Evolutionary conservation across 306 rosid species (phyloP).

Genomic region (Rubus parviflorus): DNA sequence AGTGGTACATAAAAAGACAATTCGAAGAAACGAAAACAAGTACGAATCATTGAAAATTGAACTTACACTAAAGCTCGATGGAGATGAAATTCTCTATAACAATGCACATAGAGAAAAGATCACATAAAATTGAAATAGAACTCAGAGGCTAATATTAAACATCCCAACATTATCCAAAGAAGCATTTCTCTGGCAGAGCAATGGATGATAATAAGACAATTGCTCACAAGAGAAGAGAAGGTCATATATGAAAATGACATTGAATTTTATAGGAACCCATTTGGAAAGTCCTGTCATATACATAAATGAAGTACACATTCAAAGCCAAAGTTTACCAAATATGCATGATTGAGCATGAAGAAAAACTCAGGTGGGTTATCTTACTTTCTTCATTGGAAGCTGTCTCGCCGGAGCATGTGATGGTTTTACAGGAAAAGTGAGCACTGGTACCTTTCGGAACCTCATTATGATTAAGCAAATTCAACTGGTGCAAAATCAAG

Average conservation of each 20-base stretch:
- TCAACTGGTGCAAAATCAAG: conserved; percentile 43
- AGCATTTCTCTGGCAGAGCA: background rate
- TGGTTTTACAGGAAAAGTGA: conserved; percentile 35
- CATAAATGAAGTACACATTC: background rate
- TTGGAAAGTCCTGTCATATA: background rate
- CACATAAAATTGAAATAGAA: background rate
- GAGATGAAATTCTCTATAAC: background rate
- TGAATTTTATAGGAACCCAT: conserved; percentile 4
- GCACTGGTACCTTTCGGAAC: conserved; percentile 39
- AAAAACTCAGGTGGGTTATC: conserved; percentile 19
- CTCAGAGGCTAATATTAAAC: background rate
- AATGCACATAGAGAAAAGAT: background rate
- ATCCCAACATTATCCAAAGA: background rate
- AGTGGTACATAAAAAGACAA: background rate
- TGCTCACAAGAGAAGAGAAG: background rate
- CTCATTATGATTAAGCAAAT: conserved; percentile 45
- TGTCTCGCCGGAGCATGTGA: conserved; percentile 45
- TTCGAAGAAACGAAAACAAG: background rate
- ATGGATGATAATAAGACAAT: background rate
- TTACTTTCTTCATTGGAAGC: conserved; percentile 51
- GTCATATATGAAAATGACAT: background rate
- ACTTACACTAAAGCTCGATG: background rate
- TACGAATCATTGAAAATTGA: background rate
- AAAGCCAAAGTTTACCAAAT: background rate
- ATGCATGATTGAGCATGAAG: background rate